Base-by-base conservation (phyloP, 441 rosid species). In the Rhodomyrtus psidioides region DNA sequence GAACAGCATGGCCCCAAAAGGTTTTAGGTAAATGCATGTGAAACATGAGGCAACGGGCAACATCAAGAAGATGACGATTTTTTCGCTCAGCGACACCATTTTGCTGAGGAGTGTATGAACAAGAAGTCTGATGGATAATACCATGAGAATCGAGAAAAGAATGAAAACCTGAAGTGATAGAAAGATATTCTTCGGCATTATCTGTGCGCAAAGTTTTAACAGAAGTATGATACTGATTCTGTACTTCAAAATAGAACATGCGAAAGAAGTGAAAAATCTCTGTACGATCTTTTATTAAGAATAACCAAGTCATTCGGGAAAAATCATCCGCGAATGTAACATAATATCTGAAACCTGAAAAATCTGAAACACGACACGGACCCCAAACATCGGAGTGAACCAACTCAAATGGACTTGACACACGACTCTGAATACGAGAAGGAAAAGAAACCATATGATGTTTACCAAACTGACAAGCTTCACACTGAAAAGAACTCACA, bases 341-440 rank as follows among this genome's bases (percentile, higher is more conserved):
- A 58, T 13, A 13, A 57, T 26, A 26, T 26, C 6, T 12, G 7
- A 57, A 57, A 7, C 28, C 7, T 10, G 7, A 57, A 2, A 26
- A 3, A 57, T 57, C 28, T 10, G 0, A 26, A 2, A 12, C 7
- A 14, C 0, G 19, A 58, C 30, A 58, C 0, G 28, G 2, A 58
- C 34, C 62, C 34, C 4, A 58, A 58, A 58, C 65, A 13, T n/a
- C 2, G 6, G 17, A 58, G 34, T 58, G 34, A n/a, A n/a, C 65
- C 2, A 58, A 1, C 34, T 58, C 2, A 58, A 57, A n/a, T 13
- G 34, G 34, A n/a, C 65, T 58, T 2, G 2, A 12, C 16, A n/a
- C 4, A 2, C 9, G 17, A n/a, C 19, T 58, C 9, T 13, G 4
- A 58, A 58, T 58, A 3, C 0, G 17, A 6, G 17, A 58, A n/a